These are phyloP conservation scores for Kwoniella shivajii DNA, from an alignment of 1,284 basidiomycete genomes.

Conservation along the genomic window DNA sequence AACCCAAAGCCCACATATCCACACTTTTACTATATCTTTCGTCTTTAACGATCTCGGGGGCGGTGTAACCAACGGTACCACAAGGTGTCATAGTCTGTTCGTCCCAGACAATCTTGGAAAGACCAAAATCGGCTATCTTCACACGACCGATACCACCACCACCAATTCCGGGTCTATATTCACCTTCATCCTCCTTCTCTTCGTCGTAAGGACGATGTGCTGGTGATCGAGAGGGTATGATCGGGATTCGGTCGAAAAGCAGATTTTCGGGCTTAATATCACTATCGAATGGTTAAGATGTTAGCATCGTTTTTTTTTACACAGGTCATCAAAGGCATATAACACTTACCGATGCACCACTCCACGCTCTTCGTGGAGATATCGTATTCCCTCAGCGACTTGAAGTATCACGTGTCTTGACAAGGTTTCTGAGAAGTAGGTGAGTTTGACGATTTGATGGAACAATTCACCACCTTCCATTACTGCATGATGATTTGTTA, in stretches of 20 bases:
- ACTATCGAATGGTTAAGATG: slow-evolving; percentile 37
- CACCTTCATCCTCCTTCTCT: slow-evolving; percentile 98
- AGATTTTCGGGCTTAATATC: slow-evolving; percentile 99
- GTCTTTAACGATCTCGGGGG: slow-evolving; percentile 99
- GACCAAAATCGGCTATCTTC: slow-evolving; percentile 98
- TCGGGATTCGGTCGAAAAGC: slow-evolving; percentile 90
- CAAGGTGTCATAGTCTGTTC: slow-evolving; percentile 99
- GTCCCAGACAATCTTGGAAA: slow-evolving; percentile 98
- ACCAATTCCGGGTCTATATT: slow-evolving; percentile 86
- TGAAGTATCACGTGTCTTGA: slow-evolving; percentile 96
- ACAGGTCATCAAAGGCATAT: background rate
- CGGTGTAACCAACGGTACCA: slow-evolving; percentile 98
- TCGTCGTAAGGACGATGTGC: slow-evolving; percentile 90
- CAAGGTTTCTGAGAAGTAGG: slow-evolving; percentile 95
- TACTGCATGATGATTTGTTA: slow-evolving; percentile 59
- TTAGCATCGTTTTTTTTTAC: background rate
- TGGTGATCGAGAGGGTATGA: slow-evolving; percentile 80
- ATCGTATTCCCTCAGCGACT: slow-evolving; percentile 91
- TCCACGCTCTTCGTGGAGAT: slow-evolving; percentile 96
- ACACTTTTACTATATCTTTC: slow-evolving; percentile 98
- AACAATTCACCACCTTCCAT: slow-evolving; percentile 98
- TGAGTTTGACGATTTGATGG: slow-evolving; percentile 99
- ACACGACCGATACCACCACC: slow-evolving; percentile 97
- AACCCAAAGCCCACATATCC: slow-evolving; percentile 99
- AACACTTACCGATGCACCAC: slow-evolving; percentile 78